phyloP scores from a whole-genome alignment of 352 stramenopile genomes.

The Phytophthora aleatoria region DNA sequence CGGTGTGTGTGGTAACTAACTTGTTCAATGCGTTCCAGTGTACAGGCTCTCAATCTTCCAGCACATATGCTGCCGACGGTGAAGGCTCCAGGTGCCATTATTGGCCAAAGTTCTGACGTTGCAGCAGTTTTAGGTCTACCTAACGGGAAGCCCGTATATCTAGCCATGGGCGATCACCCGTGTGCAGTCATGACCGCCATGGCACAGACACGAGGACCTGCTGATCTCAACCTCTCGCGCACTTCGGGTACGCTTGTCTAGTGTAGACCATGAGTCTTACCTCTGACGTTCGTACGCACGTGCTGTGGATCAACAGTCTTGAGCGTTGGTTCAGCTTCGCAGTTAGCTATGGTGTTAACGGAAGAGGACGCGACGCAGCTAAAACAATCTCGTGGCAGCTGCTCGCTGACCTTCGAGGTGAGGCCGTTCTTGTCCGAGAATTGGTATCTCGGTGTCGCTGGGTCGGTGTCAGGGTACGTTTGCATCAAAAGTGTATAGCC shows the following conservation, averaged over 20 bases:
- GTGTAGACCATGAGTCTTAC: background rate
- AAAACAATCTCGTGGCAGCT: conserved; percentile 23
- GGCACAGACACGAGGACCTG: conserved; percentile 23
- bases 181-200: conserved; percentile 61
- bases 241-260: conserved; percentile 21
- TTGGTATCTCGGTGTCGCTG: conserved; percentile 60
- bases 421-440: conserved; percentile 58
- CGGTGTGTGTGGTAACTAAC: background rate
- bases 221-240: conserved; percentile 36
- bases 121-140: conserved; percentile 37
- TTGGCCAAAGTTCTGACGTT: conserved; percentile 39
- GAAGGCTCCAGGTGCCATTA: conserved; percentile 42
- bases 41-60: conserved; percentile 57
- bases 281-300: conserved; percentile 5
- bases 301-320: conserved; percentile 41
- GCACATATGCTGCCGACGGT: conserved; percentile 51
- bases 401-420: conserved; percentile 58
- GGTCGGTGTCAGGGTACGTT: conserved; percentile 62
- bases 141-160: conserved; percentile 35
- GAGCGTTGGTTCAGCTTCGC: conserved; percentile 73
- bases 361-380: conserved; percentile 29
- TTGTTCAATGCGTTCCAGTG: conserved; percentile 25
- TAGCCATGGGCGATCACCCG: conserved; percentile 76
- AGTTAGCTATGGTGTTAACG: conserved; percentile 69
- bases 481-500: background rate